A percentile compares a stretch with the other conserved stretches of the same genome.
These are phyloP conservation scores for Cercospora berteroae DNA, from an alignment of 2,329 filamentous ascomycete species.

Conservation along the genomic window DNA sequence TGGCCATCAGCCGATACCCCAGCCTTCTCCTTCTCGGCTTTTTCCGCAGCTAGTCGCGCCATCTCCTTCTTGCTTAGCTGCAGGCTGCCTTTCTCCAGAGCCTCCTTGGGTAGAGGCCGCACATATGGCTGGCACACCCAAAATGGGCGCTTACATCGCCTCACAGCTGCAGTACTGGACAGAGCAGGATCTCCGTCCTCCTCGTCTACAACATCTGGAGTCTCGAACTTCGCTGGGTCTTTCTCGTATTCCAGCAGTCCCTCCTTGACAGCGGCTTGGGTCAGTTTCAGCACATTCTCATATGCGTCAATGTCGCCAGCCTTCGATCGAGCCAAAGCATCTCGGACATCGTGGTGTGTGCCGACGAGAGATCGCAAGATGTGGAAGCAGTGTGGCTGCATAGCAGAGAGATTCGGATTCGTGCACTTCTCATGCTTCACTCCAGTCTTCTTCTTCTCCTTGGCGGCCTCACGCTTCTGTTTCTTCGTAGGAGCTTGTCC, in stretches of 20 bases:
- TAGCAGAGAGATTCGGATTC: constrained; percentile 67
- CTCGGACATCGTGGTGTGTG: constrained; percentile 77
- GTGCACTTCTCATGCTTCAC: constrained; percentile 47
- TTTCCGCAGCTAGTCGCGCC: constrained; percentile 31
- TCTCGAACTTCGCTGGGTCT: constrained; percentile 41
- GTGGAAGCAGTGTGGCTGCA: constrained; percentile 93
- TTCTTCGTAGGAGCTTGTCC: constrained; percentile 55
- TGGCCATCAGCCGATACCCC: constrained; percentile 33
- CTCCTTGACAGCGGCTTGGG: constrained; percentile 71
- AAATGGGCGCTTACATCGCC: constrained; percentile 75
- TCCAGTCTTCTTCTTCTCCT: constrained; percentile 42
- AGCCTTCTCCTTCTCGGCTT: constrained; percentile 31
- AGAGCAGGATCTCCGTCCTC: constrained; percentile 29
- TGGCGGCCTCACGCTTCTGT: constrained; percentile 44
- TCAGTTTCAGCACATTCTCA: constrained; percentile 71
- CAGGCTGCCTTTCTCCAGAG: constrained; percentile 45
- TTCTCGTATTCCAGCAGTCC: constrained; percentile 67
- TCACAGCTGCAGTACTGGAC: constrained; percentile 59
- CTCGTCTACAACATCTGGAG: constrained; percentile 22
- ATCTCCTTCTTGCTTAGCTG: constrained; percentile 37
- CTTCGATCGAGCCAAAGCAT: constrained; percentile 69
- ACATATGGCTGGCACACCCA: constrained; percentile 90
- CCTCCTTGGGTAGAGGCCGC: constrained; percentile 81
- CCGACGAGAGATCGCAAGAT: constrained; percentile 79
- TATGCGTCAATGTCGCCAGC: constrained; percentile 72